Conservation (phyloP, 306 rosid genomes). For the Sindora glabra region DNA sequence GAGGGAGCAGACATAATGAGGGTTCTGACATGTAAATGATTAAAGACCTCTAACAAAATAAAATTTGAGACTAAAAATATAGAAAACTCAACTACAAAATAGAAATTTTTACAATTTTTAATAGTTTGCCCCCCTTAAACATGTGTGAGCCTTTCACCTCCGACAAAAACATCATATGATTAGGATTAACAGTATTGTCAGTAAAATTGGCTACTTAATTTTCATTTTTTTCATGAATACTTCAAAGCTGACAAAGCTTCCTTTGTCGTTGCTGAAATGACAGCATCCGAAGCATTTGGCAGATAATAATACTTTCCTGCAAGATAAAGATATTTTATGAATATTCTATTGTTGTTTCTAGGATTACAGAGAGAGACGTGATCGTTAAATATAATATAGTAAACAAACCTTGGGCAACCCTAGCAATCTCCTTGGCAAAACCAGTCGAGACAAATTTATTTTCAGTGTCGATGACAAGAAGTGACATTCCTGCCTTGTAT, state of each 20-base stretch:
- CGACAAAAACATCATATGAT: background rate
- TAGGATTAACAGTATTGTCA: background rate
- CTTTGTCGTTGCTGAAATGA: constrained; percentile 79
- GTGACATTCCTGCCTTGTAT: constrained; percentile 94
- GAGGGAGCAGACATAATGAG: no score
- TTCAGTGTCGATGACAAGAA: constrained; percentile 94
- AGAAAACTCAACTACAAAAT: background rate
- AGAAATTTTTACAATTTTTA: background rate
- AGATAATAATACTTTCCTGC: constrained; percentile 95
- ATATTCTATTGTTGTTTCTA: constrained; percentile 1
- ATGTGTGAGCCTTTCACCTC: no score
- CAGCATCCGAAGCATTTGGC: constrained; percentile 93
- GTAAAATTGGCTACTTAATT: background rate
- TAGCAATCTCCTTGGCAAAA: constrained; percentile 94
- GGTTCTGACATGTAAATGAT: no score
- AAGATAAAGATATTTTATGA: constrained; percentile 7
- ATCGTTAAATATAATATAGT: constrained; percentile 9
- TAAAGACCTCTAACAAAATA: no score
- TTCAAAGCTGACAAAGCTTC: constrained; percentile 78
- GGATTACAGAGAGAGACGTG: background rate
- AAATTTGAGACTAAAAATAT: background rate
- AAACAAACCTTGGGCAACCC: constrained; percentile 92
- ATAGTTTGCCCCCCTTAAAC: background rate
- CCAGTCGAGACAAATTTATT: constrained; percentile 96
- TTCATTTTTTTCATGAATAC: constrained; percentile 42